These are phyloP conservation scores for Aspergillus funiculosus DNA, from an alignment of 495 filamentous ascomycete genomes.

Conservation along the genomic window DNA sequence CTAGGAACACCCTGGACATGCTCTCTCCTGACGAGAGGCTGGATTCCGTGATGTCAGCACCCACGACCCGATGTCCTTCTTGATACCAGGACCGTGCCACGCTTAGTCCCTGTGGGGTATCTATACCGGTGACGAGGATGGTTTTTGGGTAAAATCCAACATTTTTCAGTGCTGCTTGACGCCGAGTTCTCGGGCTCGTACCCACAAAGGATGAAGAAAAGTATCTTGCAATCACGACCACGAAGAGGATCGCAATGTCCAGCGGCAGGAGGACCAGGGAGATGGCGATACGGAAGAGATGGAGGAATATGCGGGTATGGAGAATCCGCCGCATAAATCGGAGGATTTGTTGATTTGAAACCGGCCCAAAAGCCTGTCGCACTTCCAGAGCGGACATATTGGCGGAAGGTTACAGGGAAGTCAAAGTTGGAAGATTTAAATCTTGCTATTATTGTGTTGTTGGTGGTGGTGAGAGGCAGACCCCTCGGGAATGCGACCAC, in stretches of 20 bases:
- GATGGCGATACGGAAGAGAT: constrained; percentile 27
- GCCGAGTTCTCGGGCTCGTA: constrained; percentile 13
- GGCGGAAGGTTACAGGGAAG: background rate
- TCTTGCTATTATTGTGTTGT: too few species aligned
- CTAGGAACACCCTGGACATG: constrained; percentile 41
- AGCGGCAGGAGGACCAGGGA: constrained; percentile 49
- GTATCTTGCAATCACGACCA: constrained; percentile 27
- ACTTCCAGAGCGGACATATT: constrained; percentile 17
- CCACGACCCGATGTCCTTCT: constrained; percentile 65
- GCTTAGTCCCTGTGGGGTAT: constrained; percentile 60
- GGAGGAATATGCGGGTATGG: constrained; percentile 20
- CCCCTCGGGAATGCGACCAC: constrained; percentile 2
- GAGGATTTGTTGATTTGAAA: constrained; percentile 7
- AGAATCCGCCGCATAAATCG: constrained; percentile 2
- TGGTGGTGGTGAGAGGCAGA: background rate
- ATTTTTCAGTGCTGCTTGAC: constrained; percentile 28
- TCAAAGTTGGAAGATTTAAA: background rate
- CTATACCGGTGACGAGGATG: constrained; percentile 66
- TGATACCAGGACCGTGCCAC: constrained; percentile 62
- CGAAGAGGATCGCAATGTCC: constrained; percentile 44
- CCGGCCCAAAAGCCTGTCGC: constrained; percentile 10
- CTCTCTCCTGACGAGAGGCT: constrained; percentile 33
- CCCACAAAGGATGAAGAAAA: constrained; percentile 17
- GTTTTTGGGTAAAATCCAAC: constrained; percentile 49
- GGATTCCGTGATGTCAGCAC: constrained; percentile 60